Evolutionary conservation across 2,329 filamentous ascomycete genomes (phyloP), one percentile per base, ranked within the genome.

Genomic region (Colletotrichum spaethianum): DNA sequence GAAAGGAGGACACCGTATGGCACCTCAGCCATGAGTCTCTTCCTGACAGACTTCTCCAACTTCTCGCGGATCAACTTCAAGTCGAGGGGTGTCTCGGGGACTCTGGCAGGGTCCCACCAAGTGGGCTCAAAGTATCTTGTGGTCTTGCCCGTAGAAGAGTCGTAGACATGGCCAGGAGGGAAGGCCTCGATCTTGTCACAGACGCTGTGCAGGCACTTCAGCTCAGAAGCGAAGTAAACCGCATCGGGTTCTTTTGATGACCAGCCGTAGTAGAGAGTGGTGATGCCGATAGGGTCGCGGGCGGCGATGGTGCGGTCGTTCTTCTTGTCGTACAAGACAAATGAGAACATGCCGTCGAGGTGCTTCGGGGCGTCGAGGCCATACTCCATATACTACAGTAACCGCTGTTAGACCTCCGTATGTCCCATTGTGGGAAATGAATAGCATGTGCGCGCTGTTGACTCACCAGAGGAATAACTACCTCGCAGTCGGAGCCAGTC

Each of bases 311-410:
- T 93, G 76, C 96, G 93, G 87, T 99, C 93, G 83, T 95, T 91
- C 77, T 91, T 92, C 90, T 97, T 98, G 87, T 99, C 96, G 85
- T 98, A 98, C 64, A 99, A 90, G 68, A 99, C 95, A 86, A 97
- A 99, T 20, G 96, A 98, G 90, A 99, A 99, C 96, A 99, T 99
- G 86, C 96, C 96, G 82, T 99, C 96, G 77, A 99, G 91, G 84
- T 94, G 88, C 84, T 96, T 96, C 74, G 96, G 95, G 70, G 96
- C 94, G 80, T 98, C 95, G 77, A 97, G 88, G 79, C 92, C 96
- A 89, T 97, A 90, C 84, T 98, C 92, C 86, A 95, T 90, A 82
- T 99, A 99, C 94, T 97, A 71, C 18, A 52, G 31, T 23, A 40
- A 56, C 14, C 26, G 69, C 36, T 26, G 61, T 50, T 66, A 66